Percentiles rank a stretch among this genome's conserved stretches.
Evolutionary conservation across 108 stramenopile species (phyloP).

Genomic region (Craspedostauros australis): DNA sequence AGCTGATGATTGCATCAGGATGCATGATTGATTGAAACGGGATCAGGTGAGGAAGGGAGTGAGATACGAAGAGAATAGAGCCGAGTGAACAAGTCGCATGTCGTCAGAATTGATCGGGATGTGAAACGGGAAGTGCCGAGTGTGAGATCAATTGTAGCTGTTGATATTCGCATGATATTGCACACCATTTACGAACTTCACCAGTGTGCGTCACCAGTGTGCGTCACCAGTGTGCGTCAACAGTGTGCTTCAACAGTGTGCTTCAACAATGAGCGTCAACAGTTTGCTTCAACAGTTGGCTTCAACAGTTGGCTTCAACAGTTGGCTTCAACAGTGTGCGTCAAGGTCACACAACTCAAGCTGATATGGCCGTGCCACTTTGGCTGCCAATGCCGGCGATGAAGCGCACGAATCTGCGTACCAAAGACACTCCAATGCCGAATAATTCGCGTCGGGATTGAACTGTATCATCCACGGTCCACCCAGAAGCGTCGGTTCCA

Average conservation of each 20-base stretch:
- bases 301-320: too few relatives aligned
- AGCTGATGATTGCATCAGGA: conserved; percentile 18
- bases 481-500: too few relatives aligned
- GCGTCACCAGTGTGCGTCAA: too few relatives aligned
- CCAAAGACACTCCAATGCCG: too few relatives aligned
- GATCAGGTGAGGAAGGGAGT: neutral
- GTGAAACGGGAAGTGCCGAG: conserved; percentile 9
- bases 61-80: neutral
- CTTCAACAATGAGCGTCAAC: too few relatives aligned
- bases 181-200: conserved; percentile 7
- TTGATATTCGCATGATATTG: neutral
- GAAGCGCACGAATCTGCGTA: neutral
- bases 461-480: neutral
- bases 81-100: neutral
- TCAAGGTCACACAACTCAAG: conserved; percentile 15
- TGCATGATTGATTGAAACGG: too few relatives aligned
- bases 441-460: neutral
- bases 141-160: neutral
- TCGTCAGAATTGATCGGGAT: conserved; percentile 9
- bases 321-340: too few relatives aligned
- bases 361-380: neutral
- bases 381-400: neutral
- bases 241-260: too few relatives aligned
- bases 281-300: too few relatives aligned
- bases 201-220: too few relatives aligned